Evolutionary conservation across 2,329 filamentous ascomycete species (phyloP).

Genomic region (Hypoxylon sp.): DNA sequence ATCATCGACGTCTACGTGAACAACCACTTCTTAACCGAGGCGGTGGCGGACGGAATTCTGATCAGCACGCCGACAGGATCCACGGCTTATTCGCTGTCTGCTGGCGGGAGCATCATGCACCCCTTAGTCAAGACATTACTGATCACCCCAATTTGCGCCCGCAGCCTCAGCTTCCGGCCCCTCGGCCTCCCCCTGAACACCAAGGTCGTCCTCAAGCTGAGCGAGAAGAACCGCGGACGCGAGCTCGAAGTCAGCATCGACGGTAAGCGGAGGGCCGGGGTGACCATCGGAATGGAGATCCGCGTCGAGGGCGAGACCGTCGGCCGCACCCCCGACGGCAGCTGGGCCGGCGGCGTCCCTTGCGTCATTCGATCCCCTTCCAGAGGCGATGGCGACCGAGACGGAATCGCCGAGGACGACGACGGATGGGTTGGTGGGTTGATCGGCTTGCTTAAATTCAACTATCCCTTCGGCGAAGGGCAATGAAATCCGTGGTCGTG

Average conservation of each 20-base stretch:
- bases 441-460: slow-evolving; percentile 95
- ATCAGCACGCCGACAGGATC: slow-evolving; percentile 94
- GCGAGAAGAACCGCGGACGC: slow-evolving; percentile 80
- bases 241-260: slow-evolving; percentile 86
- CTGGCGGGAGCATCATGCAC: slow-evolving; percentile 93
- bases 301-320: slow-evolving; percentile 90
- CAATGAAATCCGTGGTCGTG: slow-evolving; percentile 15
- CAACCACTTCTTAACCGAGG: slow-evolving; percentile 89
- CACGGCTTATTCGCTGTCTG: slow-evolving; percentile 94
- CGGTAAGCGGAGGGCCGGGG: slow-evolving; percentile 75
- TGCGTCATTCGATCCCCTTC: slow-evolving; percentile 80
- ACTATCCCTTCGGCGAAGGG: slow-evolving; percentile 85
- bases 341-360: slow-evolving; percentile 77
- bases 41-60: slow-evolving; percentile 94
- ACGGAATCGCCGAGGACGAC: slow-evolving; percentile 70
- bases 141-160: slow-evolving; percentile 93
- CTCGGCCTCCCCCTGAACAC: slow-evolving; percentile 89
- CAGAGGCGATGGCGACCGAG: slow-evolving; percentile 56
- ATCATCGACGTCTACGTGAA: slow-evolving; percentile 93
- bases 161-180: slow-evolving; percentile 91
- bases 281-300: slow-evolving; percentile 84
- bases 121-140: slow-evolving; percentile 89
- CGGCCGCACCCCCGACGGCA: slow-evolving; percentile 56
- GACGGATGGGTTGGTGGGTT: slow-evolving; percentile 97
- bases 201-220: slow-evolving; percentile 83